Evolutionary conservation across 2,329 filamentous ascomycete species (phyloP), one percentile per base, ranked within the genome.

Genomic region (Geoglossum cookeanum): DNA sequence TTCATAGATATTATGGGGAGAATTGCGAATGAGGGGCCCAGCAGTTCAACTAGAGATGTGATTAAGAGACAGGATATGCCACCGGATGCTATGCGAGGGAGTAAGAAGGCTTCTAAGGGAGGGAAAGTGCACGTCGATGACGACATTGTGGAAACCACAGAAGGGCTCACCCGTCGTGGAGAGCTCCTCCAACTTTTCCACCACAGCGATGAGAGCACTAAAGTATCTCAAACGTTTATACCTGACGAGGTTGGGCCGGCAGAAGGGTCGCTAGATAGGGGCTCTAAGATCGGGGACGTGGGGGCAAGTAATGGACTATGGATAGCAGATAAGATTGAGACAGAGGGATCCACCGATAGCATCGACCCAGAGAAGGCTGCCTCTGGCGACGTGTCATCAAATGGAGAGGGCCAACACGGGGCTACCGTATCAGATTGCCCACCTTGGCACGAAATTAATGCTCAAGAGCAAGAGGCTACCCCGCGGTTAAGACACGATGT

Each of bases 1-100:
- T 94, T 97, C 61, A 75, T 81, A 11, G 75, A 77, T 49, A 78
- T 88, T 59, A 73, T 94, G 3, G 83, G 84, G 1, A 75, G 76
- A 53, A 81, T 94, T 63, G 85, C 84, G 1, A 79, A 70, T 30
- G 53, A 60, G 37, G 58, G 15, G 42, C 42, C 42, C 42, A 45
- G 15, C n/a, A 17, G 9, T 13, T 22, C n/a, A 17, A 45, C 42
- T 13, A 17, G 22, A 45, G 42, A 22, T 45, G 42, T 22, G 3
- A 6, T 9, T 6, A 22, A 45, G n/a, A 45, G 4, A 45, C n/a
- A 22, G 42, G 42, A 22, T 13, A 37, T 11, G 48, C n/a, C n/a
- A 17, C 11, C 22, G 5, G 37, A 30, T 29, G 32, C 33, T 11
- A 17, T 11, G 29, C 32, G 54, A 51, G 13, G 49, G 30, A 57